Evolutionary conservation across 108 stramenopile species (phyloP).

Genomic region (Nitzschia putrida): DNA sequence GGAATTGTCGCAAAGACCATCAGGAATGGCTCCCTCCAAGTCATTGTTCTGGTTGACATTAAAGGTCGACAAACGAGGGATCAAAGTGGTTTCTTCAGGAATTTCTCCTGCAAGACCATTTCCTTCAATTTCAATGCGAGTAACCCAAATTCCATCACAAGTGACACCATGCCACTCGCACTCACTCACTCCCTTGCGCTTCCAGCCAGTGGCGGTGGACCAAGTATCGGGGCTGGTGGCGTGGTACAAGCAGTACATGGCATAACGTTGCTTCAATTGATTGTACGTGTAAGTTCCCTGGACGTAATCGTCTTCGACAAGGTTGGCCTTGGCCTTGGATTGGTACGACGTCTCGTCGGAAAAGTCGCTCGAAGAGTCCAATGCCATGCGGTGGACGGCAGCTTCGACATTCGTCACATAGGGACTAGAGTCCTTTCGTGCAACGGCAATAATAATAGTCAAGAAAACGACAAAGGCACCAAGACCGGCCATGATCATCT

Average conservation of each 20-base stretch:
- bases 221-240: slow-evolving; percentile 3
- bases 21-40: slow-evolving; percentile 35
- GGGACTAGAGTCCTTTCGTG: neutral
- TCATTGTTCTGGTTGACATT: slow-evolving; percentile 51
- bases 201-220: slow-evolving; percentile 2
- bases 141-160: slow-evolving; percentile 1
- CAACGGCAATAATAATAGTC: slow-evolving; percentile 9
- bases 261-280: slow-evolving; percentile 17
- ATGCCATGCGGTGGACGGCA: slow-evolving; percentile 5
- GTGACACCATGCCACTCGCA: slow-evolving; percentile 15
- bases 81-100: slow-evolving; percentile 44
- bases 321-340: slow-evolving; percentile 5
- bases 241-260: slow-evolving; percentile 23
- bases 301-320: slow-evolving; percentile 1
- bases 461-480: neutral
- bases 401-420: neutral
- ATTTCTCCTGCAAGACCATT: slow-evolving; percentile 46
- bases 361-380: slow-evolving; percentile 6
- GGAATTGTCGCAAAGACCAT: neutral
- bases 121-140: neutral
- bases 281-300: slow-evolving; percentile 2
- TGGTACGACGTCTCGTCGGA: slow-evolving; percentile 11
- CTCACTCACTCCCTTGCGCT: slow-evolving; percentile 18
- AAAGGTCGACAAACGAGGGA: slow-evolving; percentile 50
- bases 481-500: neutral